phyloP scores from a whole-genome alignment of 2,329 filamentous ascomycete genomes.

The Didymella exigua region DNA sequence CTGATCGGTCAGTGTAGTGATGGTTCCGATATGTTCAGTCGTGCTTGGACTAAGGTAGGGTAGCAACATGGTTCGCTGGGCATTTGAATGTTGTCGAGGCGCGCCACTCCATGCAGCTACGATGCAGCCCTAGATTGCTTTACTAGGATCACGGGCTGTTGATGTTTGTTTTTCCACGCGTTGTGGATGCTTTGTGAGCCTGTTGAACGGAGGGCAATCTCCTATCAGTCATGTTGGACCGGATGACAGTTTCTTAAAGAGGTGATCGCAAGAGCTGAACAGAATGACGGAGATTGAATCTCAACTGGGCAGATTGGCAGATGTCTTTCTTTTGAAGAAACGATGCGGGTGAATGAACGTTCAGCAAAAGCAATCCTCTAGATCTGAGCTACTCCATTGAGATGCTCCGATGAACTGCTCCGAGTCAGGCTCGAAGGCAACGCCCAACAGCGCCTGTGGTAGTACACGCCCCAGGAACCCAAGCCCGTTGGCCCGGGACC shows the following conservation, averaged over 20 bases:
- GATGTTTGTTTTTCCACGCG: conserved; percentile 1
- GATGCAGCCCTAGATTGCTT: conserved; percentile 7
- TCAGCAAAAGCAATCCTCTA: background rate
- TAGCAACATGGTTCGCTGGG: background rate
- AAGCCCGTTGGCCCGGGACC: conserved; percentile 1
- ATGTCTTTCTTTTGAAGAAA: background rate
- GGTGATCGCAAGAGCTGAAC: background rate
- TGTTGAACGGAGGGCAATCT: conserved; percentile 1
- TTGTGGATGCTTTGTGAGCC: conserved; percentile 8
- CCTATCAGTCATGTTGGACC: background rate
- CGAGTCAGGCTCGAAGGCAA: background rate
- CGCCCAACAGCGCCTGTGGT: background rate
- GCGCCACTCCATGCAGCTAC: conserved; percentile 9
- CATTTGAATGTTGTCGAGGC: background rate
- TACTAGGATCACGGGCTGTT: background rate
- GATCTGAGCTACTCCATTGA: background rate
- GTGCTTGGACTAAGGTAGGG: background rate
- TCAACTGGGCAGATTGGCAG: background rate
- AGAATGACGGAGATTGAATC: background rate
- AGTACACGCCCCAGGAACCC: background rate
- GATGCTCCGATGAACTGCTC: background rate
- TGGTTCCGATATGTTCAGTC: background rate
- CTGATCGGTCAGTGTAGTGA: background rate
- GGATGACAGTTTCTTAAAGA: background rate
- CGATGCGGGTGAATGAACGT: background rate